Percentiles rank a stretch among this genome's conserved stretches.
These are phyloP conservation scores for Phialophora chinensis DNA, from an alignment of 2,329 filamentous ascomycete genomes.

Conservation along the genomic window DNA sequence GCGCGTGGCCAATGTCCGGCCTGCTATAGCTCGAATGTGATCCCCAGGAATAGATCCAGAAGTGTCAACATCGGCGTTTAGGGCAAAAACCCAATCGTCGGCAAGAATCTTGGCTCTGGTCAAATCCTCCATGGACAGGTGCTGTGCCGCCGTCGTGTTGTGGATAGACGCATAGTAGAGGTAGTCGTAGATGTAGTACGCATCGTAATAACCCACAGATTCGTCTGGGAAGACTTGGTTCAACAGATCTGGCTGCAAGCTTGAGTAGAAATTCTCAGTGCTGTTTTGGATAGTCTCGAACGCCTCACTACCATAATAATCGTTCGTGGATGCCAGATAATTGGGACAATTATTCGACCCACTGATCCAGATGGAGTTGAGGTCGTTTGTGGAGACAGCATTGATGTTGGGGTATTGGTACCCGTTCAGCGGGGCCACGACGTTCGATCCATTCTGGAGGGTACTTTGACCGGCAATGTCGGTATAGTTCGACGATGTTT, in stretches of 20 bases:
- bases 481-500: slow-evolving; percentile 44
- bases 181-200: slow-evolving; percentile 62
- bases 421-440: slow-evolving; percentile 58
- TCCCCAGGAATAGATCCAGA: slow-evolving; percentile 37
- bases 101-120: slow-evolving; percentile 49
- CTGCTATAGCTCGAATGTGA: slow-evolving; percentile 49
- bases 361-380: slow-evolving; percentile 57
- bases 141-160: slow-evolving; percentile 52
- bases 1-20: slow-evolving; percentile 50
- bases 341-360: slow-evolving; percentile 55
- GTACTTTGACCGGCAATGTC: slow-evolving; percentile 48
- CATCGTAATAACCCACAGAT: slow-evolving; percentile 58
- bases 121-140: slow-evolving; percentile 43
- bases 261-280: slow-evolving; percentile 54
- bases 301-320: slow-evolving; percentile 51
- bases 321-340: slow-evolving; percentile 46
- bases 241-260: slow-evolving; percentile 53
- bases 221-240: slow-evolving; percentile 48
- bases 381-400: slow-evolving; percentile 53
- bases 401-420: slow-evolving; percentile 64
- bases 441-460: slow-evolving; percentile 56
- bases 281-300: slow-evolving; percentile 49
- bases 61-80: slow-evolving; percentile 46
- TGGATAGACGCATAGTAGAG: slow-evolving; percentile 61
- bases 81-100: slow-evolving; percentile 55